Conservation (phyloP, 176 grass and related monocot genomes). For the Ampelocalamus luodianensis region DNA sequence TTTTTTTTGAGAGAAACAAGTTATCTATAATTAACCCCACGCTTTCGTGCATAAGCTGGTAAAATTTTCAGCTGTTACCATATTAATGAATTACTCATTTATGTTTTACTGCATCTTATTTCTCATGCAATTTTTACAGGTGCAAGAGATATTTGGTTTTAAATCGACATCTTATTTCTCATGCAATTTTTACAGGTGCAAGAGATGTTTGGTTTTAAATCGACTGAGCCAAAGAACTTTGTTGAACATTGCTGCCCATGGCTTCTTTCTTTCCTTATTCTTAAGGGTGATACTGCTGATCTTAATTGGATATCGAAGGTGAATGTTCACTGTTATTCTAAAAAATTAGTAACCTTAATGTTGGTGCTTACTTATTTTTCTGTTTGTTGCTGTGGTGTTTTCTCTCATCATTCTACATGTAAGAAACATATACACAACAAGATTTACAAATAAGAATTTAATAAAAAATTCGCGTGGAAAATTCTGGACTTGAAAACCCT, state of each 20-base stretch:
- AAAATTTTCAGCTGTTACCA: constrained; percentile 8
- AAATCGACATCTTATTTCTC: constrained; percentile 25
- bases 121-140: constrained; percentile 49
- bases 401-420: constrained; percentile 27
- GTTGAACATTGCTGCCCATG: constrained; percentile 78
- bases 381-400: constrained; percentile 4
- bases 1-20: background rate
- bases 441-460: constrained; percentile 9
- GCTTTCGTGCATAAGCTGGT: constrained; percentile 8
- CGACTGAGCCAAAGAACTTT: constrained; percentile 57
- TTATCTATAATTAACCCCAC: constrained; percentile 16
- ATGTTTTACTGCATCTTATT: constrained; percentile 18
- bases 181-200: constrained; percentile 62
- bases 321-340: constrained; percentile 24
- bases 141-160: constrained; percentile 77
- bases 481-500: background rate
- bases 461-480: background rate
- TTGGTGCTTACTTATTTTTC: constrained; percentile 5
- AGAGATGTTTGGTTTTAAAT: constrained; percentile 69
- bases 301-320: constrained; percentile 95
- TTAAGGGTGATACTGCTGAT: constrained; percentile 61
- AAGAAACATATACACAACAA: background rate
- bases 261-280: constrained; percentile 75
- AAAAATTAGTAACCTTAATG: background rate
- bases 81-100: constrained; percentile 6